Evolutionary conservation across 306 rosid genomes (phyloP).

Genomic region (Trifolium repens): DNA sequence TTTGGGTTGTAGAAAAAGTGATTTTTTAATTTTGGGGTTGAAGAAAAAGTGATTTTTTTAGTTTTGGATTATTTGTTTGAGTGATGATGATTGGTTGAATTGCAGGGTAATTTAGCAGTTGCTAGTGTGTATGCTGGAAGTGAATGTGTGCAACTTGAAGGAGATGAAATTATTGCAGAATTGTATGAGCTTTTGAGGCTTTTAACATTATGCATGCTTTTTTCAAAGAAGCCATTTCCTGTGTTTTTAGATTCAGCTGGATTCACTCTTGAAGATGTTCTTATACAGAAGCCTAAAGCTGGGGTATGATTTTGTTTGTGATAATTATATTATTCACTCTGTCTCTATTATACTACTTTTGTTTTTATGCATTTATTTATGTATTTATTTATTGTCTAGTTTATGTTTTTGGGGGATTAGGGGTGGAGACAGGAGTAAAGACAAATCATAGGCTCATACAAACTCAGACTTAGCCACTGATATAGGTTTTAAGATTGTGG

Average conservation of each 20-base stretch:
- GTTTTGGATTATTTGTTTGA: neutral
- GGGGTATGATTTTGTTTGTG: slow-evolving; percentile 60
- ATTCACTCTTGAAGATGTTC: slow-evolving; percentile 74
- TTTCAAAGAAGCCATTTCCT: slow-evolving; percentile 92
- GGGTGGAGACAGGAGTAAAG: slow-evolving; percentile 37
- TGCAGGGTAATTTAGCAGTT: slow-evolving; percentile 88
- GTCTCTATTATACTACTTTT: neutral
- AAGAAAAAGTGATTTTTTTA: neutral
- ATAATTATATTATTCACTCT: neutral
- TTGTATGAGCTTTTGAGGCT: slow-evolving; percentile 68
- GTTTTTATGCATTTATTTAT: neutral
- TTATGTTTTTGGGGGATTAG: slow-evolving; percentile 29
- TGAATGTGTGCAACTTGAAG: slow-evolving; percentile 70
- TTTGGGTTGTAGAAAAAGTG: neutral
- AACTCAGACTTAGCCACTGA: slow-evolving; percentile 8
- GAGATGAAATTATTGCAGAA: slow-evolving; percentile 74
- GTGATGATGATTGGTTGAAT: slow-evolving; percentile 3
- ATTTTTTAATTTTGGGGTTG: neutral
- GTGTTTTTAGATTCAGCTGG: slow-evolving; percentile 93
- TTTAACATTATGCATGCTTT: slow-evolving; percentile 75
- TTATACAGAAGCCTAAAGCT: slow-evolving; percentile 92
- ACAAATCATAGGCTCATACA: slow-evolving; percentile 22
- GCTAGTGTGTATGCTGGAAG: slow-evolving; percentile 91
- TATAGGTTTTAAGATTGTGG: slow-evolving; percentile 35
- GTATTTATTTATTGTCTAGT: neutral